Conservation (phyloP, 441 rosid genomes). For the Capsella rubella region DNA sequence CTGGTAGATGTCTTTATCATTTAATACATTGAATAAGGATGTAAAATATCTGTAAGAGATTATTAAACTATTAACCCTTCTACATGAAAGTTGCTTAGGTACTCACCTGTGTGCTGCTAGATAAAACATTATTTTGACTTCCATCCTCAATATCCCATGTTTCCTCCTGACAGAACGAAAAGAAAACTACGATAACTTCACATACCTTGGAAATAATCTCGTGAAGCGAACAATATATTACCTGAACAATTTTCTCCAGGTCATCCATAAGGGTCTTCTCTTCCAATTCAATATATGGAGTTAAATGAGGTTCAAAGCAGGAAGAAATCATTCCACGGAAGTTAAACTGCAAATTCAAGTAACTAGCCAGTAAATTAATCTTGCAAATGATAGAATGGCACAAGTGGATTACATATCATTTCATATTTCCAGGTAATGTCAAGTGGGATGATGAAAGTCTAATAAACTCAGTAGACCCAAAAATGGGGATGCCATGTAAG, state of each 20-base stretch:
- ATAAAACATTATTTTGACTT: constrained; percentile 91
- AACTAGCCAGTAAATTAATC: constrained; percentile 23
- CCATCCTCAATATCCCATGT: constrained; percentile 99
- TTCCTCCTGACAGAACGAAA: constrained; percentile 73
- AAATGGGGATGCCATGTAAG: constrained; percentile 17
- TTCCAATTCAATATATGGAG: constrained; percentile 88
- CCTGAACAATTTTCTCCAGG: constrained; percentile 98
- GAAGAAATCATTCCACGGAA: constrained; percentile 98
- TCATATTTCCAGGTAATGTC: constrained; percentile 23
- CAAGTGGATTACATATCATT: constrained; percentile 27
- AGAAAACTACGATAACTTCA: constrained; percentile 30
- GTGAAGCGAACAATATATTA: constrained; percentile 44
- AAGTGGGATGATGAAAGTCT: constrained; percentile 26
- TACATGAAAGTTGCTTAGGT: constrained; percentile 24
- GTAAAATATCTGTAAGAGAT: constrained; percentile 22
- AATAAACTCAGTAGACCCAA: constrained; percentile 1
- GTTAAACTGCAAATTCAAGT: constrained; percentile 77
- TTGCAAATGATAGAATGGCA: constrained; percentile 17
- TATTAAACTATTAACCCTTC: background rate
- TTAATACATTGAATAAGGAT: constrained; percentile 24
- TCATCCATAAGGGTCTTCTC: constrained; percentile 98
- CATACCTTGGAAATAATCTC: constrained; percentile 40
- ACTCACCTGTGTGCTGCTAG: constrained; percentile 94
- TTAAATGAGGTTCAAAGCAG: constrained; percentile 98
- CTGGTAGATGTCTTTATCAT: constrained; percentile 14